These are phyloP conservation scores for Hysterangium stoloniferum DNA, from an alignment of 768 basidiomycete species.

Conservation along the genomic window DNA sequence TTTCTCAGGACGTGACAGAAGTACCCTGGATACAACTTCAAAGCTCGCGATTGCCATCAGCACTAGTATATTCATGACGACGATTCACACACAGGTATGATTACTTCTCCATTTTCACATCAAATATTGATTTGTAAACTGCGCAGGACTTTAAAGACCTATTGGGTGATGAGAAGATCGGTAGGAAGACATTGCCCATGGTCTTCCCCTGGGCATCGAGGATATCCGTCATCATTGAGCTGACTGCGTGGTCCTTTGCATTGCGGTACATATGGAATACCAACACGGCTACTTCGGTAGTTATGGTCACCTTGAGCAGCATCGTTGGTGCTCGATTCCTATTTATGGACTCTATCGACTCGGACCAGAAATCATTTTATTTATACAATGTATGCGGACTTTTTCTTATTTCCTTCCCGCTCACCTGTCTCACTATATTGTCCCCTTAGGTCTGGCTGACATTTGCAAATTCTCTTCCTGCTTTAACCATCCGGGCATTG, in stretches of 20 bases:
- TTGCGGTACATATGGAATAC: slow-evolving; percentile 9
- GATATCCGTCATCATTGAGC: slow-evolving; percentile 1
- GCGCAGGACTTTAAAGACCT: slow-evolving; percentile 41
- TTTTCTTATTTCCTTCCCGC: slow-evolving; percentile 1
- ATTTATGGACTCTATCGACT: slow-evolving; percentile 20
- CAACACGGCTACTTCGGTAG: neutral
- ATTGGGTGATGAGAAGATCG: slow-evolving; percentile 33
- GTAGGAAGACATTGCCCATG: slow-evolving; percentile 38
- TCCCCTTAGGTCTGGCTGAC: slow-evolving; percentile 7
- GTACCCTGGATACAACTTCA: neutral
- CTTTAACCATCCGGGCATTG: too few relatives aligned
- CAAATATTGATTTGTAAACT: neutral
- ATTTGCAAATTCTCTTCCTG: slow-evolving; percentile 4
- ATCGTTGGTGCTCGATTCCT: slow-evolving; percentile 25
- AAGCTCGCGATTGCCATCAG: slow-evolving; percentile 26
- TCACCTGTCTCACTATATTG: neutral
- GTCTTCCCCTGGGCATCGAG: slow-evolving; percentile 26
- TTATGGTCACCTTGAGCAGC: slow-evolving; percentile 21
- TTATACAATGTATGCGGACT: slow-evolving; percentile 32
- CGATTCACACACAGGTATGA: slow-evolving; percentile 29
- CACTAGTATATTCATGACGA: slow-evolving; percentile 34
- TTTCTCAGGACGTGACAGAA: neutral
- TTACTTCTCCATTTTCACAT: neutral
- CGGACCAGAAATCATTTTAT: slow-evolving; percentile 30
- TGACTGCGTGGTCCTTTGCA: slow-evolving; percentile 11